Evolutionary conservation across 371 early-diverging fungal species (phyloP).

Genomic region (Parasitella parasitica): DNA sequence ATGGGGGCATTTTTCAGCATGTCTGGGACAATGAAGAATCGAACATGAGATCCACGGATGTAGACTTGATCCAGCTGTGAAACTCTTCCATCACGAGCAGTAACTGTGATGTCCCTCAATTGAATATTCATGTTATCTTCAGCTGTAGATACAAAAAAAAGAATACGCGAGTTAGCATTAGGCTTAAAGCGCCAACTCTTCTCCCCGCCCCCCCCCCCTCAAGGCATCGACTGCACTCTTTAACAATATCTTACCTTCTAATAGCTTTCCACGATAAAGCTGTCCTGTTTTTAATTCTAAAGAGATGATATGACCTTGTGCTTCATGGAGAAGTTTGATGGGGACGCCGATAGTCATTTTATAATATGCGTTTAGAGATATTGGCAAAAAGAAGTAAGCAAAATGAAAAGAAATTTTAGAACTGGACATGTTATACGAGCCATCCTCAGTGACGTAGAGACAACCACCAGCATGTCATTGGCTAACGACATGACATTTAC

Average conservation of each 20-base stretch:
- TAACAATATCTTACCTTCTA: slow-evolving; percentile 64
- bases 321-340: slow-evolving; percentile 96
- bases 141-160: slow-evolving; percentile 50
- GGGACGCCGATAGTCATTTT: slow-evolving; percentile 89
- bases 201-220: too few species aligned
- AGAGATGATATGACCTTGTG: slow-evolving; percentile 94
- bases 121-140: slow-evolving; percentile 99
- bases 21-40: slow-evolving; percentile 96
- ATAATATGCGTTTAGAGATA: background rate
- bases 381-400: background rate
- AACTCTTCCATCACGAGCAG: slow-evolving; percentile 88
- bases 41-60: slow-evolving; percentile 94
- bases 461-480: background rate
- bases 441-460: slow-evolving; percentile 1
- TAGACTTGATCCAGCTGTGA: slow-evolving; percentile 94
- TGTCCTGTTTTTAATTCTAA: slow-evolving; percentile 94
- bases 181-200: too few species aligned
- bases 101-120: slow-evolving; percentile 89
- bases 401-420: background rate
- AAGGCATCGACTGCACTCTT: background rate
- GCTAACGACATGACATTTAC: background rate
- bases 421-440: background rate
- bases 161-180: background rate
- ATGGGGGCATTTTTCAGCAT: slow-evolving; percentile 98
- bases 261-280: slow-evolving; percentile 91